Base-by-base conservation (phyloP, 129 eudicot genomes). In the Flaveria brownii region DNA sequence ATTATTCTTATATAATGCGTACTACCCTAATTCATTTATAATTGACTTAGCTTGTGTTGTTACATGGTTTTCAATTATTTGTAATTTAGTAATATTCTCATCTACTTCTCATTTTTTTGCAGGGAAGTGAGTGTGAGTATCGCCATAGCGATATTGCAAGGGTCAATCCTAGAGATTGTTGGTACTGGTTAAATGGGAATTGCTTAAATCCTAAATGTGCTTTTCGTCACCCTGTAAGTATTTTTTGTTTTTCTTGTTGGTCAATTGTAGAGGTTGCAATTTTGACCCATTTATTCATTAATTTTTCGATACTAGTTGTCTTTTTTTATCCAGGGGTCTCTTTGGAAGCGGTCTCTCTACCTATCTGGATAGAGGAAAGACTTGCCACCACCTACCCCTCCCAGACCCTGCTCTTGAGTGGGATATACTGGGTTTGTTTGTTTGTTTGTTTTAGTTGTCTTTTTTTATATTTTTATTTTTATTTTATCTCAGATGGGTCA, bases 61-160 rank as follows among this genome's bases (percentile, higher is more conserved):
- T 25, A 17, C 60, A 64, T 17, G 23, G 46, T 55, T 55, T 11
- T 67, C 20, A 55, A 11, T 6, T 69, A 46, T 69, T 69, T 61
- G 25, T 59, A 63, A 28, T 57, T 47, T 56, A 42, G 41, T 43
- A 76, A 30, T 55, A 69, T 47, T 70, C 15, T 64, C 46, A 10
- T 15, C 9, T 17, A 11, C 61, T 28, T 71, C 28, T 71, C 28
- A 60, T 65, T 72, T 82, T 61, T 72, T 17, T 47, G 52, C 87
- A 93, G 98, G 98, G 98, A 88, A 85, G 84, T 52, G 98, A 93
- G 83, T 93, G 98, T 60, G 98, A 90, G 79, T 93, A 83, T 82
- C 97, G 98, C 16, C 98, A 93, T 71, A 93, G 97, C 63, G 97
- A 93, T 18, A 49, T 73, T 85, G 98, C 97, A 15, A 80, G 98